Evolutionary conservation across 2,329 filamentous ascomycete species (phyloP).

Genomic region (Penicillium sp.): DNA sequence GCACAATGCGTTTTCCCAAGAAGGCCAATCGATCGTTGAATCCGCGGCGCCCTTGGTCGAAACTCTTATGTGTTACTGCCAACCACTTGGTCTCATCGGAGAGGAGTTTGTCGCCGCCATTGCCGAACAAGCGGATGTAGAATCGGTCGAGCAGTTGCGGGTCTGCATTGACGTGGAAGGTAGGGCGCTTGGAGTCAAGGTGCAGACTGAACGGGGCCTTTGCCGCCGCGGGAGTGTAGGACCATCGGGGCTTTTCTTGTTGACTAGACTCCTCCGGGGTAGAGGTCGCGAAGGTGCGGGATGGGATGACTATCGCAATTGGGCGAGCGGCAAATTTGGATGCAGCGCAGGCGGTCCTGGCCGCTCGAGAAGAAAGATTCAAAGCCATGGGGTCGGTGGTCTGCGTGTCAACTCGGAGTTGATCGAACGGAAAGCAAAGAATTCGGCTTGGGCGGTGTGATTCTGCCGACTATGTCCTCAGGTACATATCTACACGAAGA

Average conservation of each 20-base stretch:
- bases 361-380: conserved; percentile 45
- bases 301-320: conserved; percentile 14
- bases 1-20: conserved; percentile 66
- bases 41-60: conserved; percentile 88
- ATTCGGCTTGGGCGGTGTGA: conserved; percentile 26
- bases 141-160: conserved; percentile 72
- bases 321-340: conserved; percentile 22
- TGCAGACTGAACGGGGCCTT: conserved; percentile 62
- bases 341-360: conserved; percentile 36
- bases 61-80: conserved; percentile 96
- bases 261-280: conserved; percentile 28
- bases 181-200: conserved; percentile 33
- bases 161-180: conserved; percentile 71
- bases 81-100: conserved; percentile 95
- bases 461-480: conserved; percentile 17
- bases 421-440: conserved; percentile 23
- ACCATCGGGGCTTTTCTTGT: conserved; percentile 62
- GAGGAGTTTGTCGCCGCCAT: conserved; percentile 69
- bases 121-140: conserved; percentile 74
- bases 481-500: background rate
- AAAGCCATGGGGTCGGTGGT: conserved; percentile 47
- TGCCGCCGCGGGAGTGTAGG: conserved; percentile 67
- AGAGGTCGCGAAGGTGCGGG: conserved; percentile 29
- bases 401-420: conserved; percentile 18
- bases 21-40: conserved; percentile 94